phyloP scores from a whole-genome alignment of 1,284 basidiomycete genomes.

The Cutaneotrichosporon sp. region DNA sequence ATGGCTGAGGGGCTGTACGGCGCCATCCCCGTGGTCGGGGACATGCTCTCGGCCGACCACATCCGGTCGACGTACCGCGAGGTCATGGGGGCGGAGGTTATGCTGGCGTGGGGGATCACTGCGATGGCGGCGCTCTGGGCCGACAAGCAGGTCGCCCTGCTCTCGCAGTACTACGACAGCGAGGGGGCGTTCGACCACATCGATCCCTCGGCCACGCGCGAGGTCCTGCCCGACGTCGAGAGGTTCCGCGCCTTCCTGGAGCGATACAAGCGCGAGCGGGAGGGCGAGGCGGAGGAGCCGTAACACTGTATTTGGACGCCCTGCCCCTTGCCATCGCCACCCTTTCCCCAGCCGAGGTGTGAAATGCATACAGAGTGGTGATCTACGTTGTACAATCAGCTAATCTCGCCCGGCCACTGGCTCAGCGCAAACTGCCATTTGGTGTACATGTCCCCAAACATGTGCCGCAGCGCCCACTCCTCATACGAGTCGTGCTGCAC shows the following conservation, averaged over 20 bases:
- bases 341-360: too few species aligned
- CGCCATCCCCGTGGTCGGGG: constrained; percentile 29
- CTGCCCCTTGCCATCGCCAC: too few species aligned
- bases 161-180: constrained; percentile 32
- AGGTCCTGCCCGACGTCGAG: constrained; percentile 30
- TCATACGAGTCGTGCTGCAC: constrained; percentile 29
- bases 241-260: constrained; percentile 29
- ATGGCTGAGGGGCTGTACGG: constrained; percentile 16
- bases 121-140: constrained; percentile 21
- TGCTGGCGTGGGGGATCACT: constrained; percentile 20
- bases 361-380: constrained; percentile 2
- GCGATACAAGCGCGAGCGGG: constrained; percentile 27
- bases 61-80: constrained; percentile 27
- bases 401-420: constrained; percentile 13
- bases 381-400: constrained; percentile 5
- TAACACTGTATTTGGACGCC: too few species aligned
- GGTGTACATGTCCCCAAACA: constrained; percentile 26
- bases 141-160: constrained; percentile 7
- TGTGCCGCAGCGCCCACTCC: constrained; percentile 25
- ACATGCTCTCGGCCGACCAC: constrained; percentile 27
- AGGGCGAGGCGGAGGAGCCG: too few species aligned
- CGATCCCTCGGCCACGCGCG: constrained; percentile 5
- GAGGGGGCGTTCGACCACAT: constrained; percentile 24
- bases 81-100: constrained; percentile 21
- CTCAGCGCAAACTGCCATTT: constrained; percentile 3